These are phyloP conservation scores for Fomes fomentarius DNA, from an alignment of 1,284 basidiomycete genomes.

Conservation along the genomic window DNA sequence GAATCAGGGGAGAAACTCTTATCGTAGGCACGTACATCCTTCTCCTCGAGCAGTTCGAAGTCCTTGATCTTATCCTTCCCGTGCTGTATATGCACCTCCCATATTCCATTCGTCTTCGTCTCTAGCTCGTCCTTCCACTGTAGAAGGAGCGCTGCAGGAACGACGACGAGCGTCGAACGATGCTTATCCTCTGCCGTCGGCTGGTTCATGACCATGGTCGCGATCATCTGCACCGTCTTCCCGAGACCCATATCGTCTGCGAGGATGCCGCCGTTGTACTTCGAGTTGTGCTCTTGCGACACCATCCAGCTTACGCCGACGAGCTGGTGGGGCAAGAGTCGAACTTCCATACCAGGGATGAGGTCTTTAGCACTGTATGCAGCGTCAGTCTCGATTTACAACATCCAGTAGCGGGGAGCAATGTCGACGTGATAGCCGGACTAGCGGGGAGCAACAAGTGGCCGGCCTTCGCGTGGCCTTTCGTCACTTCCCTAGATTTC, in stretches of 20 bases:
- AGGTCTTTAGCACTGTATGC: constrained; percentile 49
- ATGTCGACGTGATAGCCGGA: too few relatives aligned
- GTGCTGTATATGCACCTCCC: constrained; percentile 66
- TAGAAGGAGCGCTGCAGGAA: constrained; percentile 68
- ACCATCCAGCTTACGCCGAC: constrained; percentile 78
- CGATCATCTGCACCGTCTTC: constrained; percentile 77
- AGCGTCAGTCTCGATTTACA: background rate
- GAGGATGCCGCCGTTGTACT: constrained; percentile 71
- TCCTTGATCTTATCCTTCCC: constrained; percentile 65
- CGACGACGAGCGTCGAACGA: constrained; percentile 64
- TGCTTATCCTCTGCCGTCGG: constrained; percentile 47
- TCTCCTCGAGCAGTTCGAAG: constrained; percentile 45
- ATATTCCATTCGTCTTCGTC: constrained; percentile 65
- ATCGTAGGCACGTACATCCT: constrained; percentile 49
- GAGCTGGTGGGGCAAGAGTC: constrained; percentile 69
- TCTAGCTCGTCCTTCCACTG: constrained; percentile 76
- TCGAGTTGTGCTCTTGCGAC: constrained; percentile 50
- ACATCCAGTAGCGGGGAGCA: too few relatives aligned
- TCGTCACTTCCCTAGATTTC: too few relatives aligned
- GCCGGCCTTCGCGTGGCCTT: too few relatives aligned
- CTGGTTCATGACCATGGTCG: constrained; percentile 65
- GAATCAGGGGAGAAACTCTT: constrained; percentile 2
- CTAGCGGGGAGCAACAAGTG: too few relatives aligned
- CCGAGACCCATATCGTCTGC: constrained; percentile 94
- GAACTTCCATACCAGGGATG: constrained; percentile 66